A percentile compares a stretch with the other conserved stretches of the same genome.
Conservation (phyloP, 768 basidiomycete genomes). For the Suillus bovinus region DNA sequence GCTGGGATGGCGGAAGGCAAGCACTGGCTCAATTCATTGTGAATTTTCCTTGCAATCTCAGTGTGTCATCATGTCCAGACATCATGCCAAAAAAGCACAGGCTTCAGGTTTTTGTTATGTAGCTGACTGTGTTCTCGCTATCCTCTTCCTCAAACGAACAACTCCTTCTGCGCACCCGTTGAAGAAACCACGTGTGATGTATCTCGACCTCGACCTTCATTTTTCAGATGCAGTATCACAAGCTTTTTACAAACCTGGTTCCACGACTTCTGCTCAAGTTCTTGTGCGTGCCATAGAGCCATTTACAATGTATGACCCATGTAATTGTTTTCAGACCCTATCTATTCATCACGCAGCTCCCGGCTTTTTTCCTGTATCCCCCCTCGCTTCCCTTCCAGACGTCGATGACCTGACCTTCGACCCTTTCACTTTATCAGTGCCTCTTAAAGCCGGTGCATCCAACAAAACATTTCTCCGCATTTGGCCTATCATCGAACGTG, state of each 20-base stretch:
- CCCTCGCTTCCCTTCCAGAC: constrained; percentile 48
- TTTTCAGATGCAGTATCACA: constrained; percentile 87
- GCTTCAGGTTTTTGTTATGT: constrained; percentile 96
- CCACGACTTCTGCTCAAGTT: constrained; percentile 42
- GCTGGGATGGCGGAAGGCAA: constrained; percentile 88
- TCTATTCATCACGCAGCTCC: constrained; percentile 83
- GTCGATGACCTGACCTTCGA: constrained; percentile 38
- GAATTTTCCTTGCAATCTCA: not conserved
- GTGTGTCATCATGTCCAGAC: constrained; percentile 42
- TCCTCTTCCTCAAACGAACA: constrained; percentile 63
- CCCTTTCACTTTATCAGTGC: constrained; percentile 77
- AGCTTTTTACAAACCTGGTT: constrained; percentile 56
- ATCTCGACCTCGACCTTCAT: constrained; percentile 91
- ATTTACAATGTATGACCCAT: not conserved
- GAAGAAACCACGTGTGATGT: constrained; percentile 69
- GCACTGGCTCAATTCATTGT: constrained; percentile 23
- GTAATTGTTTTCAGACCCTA: constrained; percentile 53
- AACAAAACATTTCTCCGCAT: constrained; percentile 58
- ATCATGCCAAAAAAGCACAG: constrained; percentile 76
- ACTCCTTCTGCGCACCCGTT: constrained; percentile 18
- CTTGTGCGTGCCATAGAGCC: constrained; percentile 35
- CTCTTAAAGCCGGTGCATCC: constrained; percentile 73
- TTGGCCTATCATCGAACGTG: constrained; percentile 62
- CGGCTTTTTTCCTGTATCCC: constrained; percentile 79
- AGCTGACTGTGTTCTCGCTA: constrained; percentile 82